Conservation (phyloP, 2,329 filamentous ascomycete species). For the Tolypocladium paradoxum region DNA sequence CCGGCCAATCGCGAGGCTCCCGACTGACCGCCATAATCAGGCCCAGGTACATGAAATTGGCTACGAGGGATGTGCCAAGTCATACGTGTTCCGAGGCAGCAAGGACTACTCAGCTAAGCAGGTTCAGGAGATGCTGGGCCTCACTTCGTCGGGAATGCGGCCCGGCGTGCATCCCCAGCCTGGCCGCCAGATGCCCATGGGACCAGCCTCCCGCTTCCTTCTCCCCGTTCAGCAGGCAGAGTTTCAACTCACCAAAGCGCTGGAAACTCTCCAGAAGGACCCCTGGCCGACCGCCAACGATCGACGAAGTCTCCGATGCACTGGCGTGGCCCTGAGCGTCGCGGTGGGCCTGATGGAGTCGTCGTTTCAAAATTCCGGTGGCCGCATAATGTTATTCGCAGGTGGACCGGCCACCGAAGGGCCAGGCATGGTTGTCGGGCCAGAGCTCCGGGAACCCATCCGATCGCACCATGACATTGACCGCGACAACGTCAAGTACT, state of each 20-base stretch:
- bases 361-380: constrained; percentile 90
- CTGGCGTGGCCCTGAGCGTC: constrained; percentile 91
- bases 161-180: constrained; percentile 66
- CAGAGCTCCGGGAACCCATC: constrained; percentile 91
- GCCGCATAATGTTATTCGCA: constrained; percentile 93
- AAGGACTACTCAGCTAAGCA: constrained; percentile 98
- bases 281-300: constrained; percentile 96
- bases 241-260: constrained; percentile 90
- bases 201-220: constrained; percentile 80
- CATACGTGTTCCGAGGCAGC: constrained; percentile 93
- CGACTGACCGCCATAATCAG: constrained; percentile 27
- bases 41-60: constrained; percentile 96
- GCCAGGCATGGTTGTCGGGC: constrained; percentile 91
- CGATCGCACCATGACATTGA: constrained; percentile 98
- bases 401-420: constrained; percentile 93
- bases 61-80: constrained; percentile 96
- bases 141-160: constrained; percentile 61
- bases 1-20: neutral
- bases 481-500: constrained; percentile 97
- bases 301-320: constrained; percentile 80
- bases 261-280: constrained; percentile 92
- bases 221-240: constrained; percentile 92
- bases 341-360: constrained; percentile 87
- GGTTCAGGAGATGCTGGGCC: constrained; percentile 97
- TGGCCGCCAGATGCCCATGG: constrained; percentile 64